Percentiles rank a stretch among this genome's conserved stretches.
Evolutionary conservation across 1,284 basidiomycete species (phyloP).

Genomic region (Tylopilus sp.): DNA sequence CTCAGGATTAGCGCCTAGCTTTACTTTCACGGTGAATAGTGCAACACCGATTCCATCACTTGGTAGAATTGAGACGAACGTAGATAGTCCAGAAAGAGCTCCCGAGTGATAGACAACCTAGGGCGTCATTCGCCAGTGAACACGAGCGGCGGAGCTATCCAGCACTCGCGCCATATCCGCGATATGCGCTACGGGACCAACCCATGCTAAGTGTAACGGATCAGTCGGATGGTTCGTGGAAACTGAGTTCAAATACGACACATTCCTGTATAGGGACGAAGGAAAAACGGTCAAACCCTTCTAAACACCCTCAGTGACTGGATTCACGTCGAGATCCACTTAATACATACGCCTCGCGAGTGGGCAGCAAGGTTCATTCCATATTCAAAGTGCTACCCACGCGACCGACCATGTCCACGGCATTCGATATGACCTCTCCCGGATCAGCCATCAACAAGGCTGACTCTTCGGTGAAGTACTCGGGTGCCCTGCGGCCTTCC

Average conservation of each 20-base stretch:
- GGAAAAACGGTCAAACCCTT: conserved; percentile 30
- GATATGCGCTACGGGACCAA: conserved; percentile 33
- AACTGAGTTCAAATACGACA: conserved; percentile 28
- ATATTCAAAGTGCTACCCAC: neutral
- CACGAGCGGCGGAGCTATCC: neutral
- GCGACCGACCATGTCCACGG: conserved; percentile 35
- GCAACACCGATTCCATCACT: conserved; percentile 30
- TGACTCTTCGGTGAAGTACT: conserved; percentile 25
- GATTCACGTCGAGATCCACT: conserved; percentile 36
- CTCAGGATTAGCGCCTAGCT: conserved; percentile 5
- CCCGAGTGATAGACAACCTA: conserved; percentile 32
- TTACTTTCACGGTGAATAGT: conserved; percentile 25
- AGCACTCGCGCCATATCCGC: conserved; percentile 33
- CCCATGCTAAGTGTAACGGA: conserved; percentile 28
- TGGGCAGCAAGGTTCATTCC: neutral
- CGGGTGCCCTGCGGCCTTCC: conserved; percentile 27
- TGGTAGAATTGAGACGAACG: conserved; percentile 28
- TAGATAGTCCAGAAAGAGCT: conserved; percentile 30
- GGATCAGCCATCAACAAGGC: conserved; percentile 30
- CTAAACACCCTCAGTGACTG: conserved; percentile 27
- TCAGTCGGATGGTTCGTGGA: conserved; percentile 4
- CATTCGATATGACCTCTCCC: conserved; percentile 36
- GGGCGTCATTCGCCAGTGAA: neutral
- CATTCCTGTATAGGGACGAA: conserved; percentile 21
- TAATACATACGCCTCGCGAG: conserved; percentile 28